Evolutionary conservation across 1,284 basidiomycete species (phyloP), one percentile per base, ranked within the genome.

Genomic region (Salmacisia buchloeana): DNA sequence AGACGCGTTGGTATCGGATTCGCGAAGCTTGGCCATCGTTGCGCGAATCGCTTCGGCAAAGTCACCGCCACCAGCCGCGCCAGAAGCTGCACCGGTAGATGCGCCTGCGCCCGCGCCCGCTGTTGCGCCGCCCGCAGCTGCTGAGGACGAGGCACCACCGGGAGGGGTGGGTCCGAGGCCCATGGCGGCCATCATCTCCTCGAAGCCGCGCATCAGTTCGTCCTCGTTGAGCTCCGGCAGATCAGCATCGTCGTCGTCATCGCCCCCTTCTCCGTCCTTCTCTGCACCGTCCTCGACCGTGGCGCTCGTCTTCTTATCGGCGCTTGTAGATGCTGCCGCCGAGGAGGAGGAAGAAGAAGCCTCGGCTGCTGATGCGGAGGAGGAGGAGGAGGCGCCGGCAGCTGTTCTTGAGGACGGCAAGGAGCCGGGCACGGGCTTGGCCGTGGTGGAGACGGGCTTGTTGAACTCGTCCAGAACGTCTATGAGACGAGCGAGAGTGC

Each of bases 21-120:
- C 84, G 74, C 86, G 87, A 67, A 94, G 80, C 77, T 89, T 89
- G 52, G 88, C 86, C 87, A 93, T 88, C 12, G 92, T 88, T 73
- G 87, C 85, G 67, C 85, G 82, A 61, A 94, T 88, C 64, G 85
- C 88, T 49, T 86, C 84, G 81, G 93, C 89, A 81, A 94, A 94
- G 64, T 81, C 81, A 69, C 69, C 72, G 6, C 58, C 60, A 10
- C 36, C 18, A 18, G 69, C 56, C 10, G 58, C 35, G 12, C 21
- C 23, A 1, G 65, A 12, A 2, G 60, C 41, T 9, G 56, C 29
- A 1, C 71, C 66, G 56, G 67, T 65, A 49, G 59, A 27, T 6
- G 58, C 13, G 1, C 25, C 52, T 49, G 45, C 69, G 35, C 63
- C 68, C 52, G 77, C 25, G 27, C 62, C 58, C 36, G 29, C 66